These are phyloP conservation scores for Bacidia gigantensis DNA, from an alignment of 495 filamentous ascomycete species.

Conservation along the genomic window DNA sequence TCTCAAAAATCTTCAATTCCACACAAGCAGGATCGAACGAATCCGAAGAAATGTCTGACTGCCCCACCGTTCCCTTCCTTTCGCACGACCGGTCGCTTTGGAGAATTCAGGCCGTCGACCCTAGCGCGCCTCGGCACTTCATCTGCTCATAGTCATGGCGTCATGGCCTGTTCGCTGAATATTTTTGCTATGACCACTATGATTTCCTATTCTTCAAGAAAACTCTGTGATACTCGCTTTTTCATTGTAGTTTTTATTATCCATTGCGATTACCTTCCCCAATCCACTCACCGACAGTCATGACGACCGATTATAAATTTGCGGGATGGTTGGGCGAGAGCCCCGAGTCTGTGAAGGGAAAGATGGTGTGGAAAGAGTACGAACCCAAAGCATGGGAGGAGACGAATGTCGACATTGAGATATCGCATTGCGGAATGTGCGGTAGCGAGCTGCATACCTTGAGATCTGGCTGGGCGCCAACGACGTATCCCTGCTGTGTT, in stretches of 20 bases:
- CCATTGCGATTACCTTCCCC: not conserved
- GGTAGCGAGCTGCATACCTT: constrained; percentile 67
- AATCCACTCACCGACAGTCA: not conserved
- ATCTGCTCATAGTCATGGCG: not conserved
- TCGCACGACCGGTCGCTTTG: too few relatives aligned
- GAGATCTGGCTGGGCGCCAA: constrained; percentile 56
- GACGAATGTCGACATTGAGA: constrained; percentile 59
- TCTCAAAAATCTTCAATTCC: too few relatives aligned
- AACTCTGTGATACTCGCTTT: too few relatives aligned
- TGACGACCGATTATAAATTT: constrained; percentile 45
- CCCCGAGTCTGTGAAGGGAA: constrained; percentile 43
- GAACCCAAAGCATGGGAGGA: constrained; percentile 67
- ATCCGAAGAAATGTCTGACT: too few relatives aligned
- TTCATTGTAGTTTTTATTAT: too few relatives aligned
- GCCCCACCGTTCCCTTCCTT: too few relatives aligned
- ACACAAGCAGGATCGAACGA: too few relatives aligned
- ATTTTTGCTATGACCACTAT: not conserved
- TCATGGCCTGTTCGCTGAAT: not conserved
- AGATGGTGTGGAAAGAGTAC: constrained; percentile 58
- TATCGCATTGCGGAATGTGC: constrained; percentile 78
- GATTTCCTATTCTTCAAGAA: too few relatives aligned
- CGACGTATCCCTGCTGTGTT: constrained; percentile 58
- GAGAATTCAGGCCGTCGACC: not conserved
- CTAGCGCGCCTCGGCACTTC: not conserved
- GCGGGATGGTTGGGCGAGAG: constrained; percentile 69